A percentile compares a stretch with the other conserved stretches of the same genome.
phyloP scores from a whole-genome alignment of 495 filamentous ascomycete species.

The Penicillium paxilli region DNA sequence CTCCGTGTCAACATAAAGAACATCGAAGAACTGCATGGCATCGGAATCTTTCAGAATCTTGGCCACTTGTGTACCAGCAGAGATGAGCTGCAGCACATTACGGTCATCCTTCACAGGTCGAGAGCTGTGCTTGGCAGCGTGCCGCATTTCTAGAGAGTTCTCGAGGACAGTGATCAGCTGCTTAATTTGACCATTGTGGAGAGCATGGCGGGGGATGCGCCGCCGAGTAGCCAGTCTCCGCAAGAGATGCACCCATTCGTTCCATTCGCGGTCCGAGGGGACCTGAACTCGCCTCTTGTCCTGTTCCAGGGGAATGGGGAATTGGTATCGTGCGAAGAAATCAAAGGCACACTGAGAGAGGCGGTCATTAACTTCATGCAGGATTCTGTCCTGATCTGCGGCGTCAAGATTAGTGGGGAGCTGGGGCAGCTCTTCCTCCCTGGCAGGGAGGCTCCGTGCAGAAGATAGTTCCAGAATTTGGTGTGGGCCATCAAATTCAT shows the following conservation, averaged over 20 bases:
- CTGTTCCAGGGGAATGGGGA: constrained; percentile 77
- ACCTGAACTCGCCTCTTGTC: constrained; percentile 79
- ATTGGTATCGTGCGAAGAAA: constrained; percentile 87
- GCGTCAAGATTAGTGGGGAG: constrained; percentile 80
- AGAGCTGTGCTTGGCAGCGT: constrained; percentile 79
- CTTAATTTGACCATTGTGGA: constrained; percentile 89
- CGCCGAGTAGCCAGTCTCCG: constrained; percentile 84
- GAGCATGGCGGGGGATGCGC: constrained; percentile 75
- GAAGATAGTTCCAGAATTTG: constrained; percentile 72
- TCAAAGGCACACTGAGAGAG: constrained; percentile 84
- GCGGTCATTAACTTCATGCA: constrained; percentile 77
- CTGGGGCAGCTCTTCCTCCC: constrained; percentile 76
- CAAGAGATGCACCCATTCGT: constrained; percentile 87
- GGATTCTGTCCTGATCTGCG: constrained; percentile 79
- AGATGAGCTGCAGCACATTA: constrained; percentile 83
- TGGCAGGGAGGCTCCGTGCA: constrained; percentile 63
- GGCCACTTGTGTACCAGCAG: constrained; percentile 81
- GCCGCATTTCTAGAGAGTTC: constrained; percentile 82
- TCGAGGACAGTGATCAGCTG: constrained; percentile 81
- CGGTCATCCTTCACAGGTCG: constrained; percentile 86
- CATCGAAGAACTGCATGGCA: constrained; percentile 78
- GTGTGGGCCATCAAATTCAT: constrained; percentile 86
- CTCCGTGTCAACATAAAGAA: constrained; percentile 70
- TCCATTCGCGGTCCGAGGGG: constrained; percentile 84
- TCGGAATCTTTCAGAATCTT: constrained; percentile 80